A percentile compares a stretch with the other conserved stretches of the same genome.
Evolutionary conservation across 495 filamentous ascomycete genomes (phyloP).

Genomic region (Neurospora sp.): DNA sequence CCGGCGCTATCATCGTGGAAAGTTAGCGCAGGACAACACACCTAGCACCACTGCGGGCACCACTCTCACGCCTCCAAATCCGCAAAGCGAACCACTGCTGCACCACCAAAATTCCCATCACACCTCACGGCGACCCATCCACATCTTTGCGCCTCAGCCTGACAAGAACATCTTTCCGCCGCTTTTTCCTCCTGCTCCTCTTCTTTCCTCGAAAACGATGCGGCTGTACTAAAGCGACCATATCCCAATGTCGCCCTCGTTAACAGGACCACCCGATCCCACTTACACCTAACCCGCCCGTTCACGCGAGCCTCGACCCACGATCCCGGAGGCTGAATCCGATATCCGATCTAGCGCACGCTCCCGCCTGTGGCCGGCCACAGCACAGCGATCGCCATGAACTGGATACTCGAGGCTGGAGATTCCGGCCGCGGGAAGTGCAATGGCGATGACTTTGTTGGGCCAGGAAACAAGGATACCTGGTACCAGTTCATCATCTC

Average conservation of each 20-base stretch:
- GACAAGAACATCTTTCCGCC: neutral
- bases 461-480: conserved; percentile 31
- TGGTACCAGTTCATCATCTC: conserved; percentile 46
- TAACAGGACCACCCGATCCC: neutral
- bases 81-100: neutral
- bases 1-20: neutral
- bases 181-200: neutral
- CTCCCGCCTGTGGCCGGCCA: conserved; percentile 1
- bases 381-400: conserved; percentile 9
- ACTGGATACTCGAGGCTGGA: conserved; percentile 5
- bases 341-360: neutral
- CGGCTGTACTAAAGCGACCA: neutral
- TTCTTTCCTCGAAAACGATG: neutral
- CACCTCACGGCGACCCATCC: neutral
- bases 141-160: neutral
- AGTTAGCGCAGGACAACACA: neutral
- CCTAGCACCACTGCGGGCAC: neutral
- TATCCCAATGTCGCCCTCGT: neutral
- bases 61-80: neutral
- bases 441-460: conserved; percentile 21
- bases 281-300: neutral
- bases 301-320: neutral
- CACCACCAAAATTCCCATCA: neutral
- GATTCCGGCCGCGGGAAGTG: conserved; percentile 14
- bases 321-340: neutral